These are phyloP conservation scores for Fibroporia radiculosa DNA, from an alignment of 768 basidiomycete genomes.

Conservation along the genomic window DNA sequence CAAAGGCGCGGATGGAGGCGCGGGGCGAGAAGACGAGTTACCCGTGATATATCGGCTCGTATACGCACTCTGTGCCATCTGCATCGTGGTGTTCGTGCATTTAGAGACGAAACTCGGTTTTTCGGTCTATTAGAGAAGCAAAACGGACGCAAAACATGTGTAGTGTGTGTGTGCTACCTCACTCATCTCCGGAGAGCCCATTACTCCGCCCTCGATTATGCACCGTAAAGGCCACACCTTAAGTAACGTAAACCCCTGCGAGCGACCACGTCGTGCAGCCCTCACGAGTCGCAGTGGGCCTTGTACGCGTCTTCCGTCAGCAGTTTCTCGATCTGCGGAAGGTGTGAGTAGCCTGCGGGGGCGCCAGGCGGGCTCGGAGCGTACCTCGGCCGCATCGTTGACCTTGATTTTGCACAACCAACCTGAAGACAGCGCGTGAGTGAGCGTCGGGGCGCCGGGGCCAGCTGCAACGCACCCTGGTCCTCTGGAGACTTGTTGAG, in stretches of 20 bases:
- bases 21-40: slow-evolving; percentile 74
- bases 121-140: too few species aligned
- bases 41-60: slow-evolving; percentile 1
- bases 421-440: slow-evolving; percentile 30
- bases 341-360: too few species aligned
- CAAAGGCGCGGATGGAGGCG: slow-evolving; percentile 84
- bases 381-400: slow-evolving; percentile 68
- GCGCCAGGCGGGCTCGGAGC: slow-evolving; percentile 15
- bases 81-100: too few species aligned
- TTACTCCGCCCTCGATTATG: too few species aligned
- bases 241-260: too few species aligned
- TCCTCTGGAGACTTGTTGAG: slow-evolving; percentile 85
- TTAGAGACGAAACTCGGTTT: too few species aligned
- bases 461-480: slow-evolving; percentile 48
- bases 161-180: too few species aligned
- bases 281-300: slow-evolving; percentile 40
- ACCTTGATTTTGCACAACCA: slow-evolving; percentile 95
- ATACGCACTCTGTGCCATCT: too few species aligned
- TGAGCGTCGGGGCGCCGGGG: neutral
- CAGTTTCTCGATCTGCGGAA: slow-evolving; percentile 54
- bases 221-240: too few species aligned
- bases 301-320: slow-evolving; percentile 75
- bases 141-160: too few species aligned
- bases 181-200: too few species aligned
- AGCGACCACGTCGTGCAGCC: too few species aligned